phyloP scores from a whole-genome alignment of 371 early-diverging fungal genomes.

The Sporodiniella umbellata region DNA sequence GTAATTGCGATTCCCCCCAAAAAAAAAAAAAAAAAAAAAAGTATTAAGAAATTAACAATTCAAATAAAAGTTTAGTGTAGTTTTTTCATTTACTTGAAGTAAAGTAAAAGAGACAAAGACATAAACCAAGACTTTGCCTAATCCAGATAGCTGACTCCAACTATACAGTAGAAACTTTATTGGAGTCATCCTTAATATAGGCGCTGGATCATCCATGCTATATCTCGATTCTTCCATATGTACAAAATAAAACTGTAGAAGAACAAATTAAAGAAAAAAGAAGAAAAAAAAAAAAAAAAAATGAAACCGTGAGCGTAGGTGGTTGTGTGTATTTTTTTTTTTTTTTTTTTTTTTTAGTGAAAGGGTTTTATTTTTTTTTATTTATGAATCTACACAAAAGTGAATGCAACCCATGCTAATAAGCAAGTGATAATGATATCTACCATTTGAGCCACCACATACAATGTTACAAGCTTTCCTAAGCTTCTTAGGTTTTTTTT shows the following conservation, averaged over 20 bases:
- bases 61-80: too few species aligned
- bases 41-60: too few species aligned
- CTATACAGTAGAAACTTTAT: conserved; percentile 5
- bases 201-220: background rate
- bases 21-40: too few species aligned
- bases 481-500: conserved; percentile 48
- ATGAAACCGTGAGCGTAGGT: background rate
- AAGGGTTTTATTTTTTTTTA: background rate
- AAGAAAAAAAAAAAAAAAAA: background rate
- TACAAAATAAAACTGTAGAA: background rate
- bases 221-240: background rate
- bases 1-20: too few species aligned
- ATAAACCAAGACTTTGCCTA: conserved; percentile 1
- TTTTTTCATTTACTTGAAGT: conserved; percentile 5
- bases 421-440: conserved; percentile 54
- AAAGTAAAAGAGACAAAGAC: background rate
- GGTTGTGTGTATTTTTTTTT: too few species aligned
- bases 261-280: background rate
- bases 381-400: conserved; percentile 1
- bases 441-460: conserved; percentile 54
- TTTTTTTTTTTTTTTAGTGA: too few species aligned
- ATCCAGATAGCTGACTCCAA: conserved; percentile 10
- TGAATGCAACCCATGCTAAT: conserved; percentile 57
- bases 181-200: background rate
- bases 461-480: conserved; percentile 51